A percentile compares a stretch with the other conserved stretches of the same genome.
Evolutionary conservation across 345 rosid species (phyloP).

Genomic region (Boechera divaricarpa): DNA sequence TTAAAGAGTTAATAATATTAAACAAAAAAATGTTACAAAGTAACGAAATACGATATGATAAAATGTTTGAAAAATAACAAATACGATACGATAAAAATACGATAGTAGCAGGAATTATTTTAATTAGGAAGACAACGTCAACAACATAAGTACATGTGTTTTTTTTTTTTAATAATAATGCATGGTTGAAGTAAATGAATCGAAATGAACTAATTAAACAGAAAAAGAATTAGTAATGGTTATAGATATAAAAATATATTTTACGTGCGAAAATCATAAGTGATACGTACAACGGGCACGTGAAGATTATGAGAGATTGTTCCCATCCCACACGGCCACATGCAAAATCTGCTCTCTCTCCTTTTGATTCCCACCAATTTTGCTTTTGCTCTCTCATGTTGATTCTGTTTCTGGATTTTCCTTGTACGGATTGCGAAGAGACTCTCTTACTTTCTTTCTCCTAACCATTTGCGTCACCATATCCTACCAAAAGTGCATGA

Average conservation of each 20-base stretch:
- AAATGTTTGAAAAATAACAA: too few relatives aligned
- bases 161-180: too few relatives aligned
- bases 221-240: too few relatives aligned
- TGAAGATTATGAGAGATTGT: constrained; percentile 14
- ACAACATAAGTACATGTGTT: not conserved
- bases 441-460: constrained; percentile 14
- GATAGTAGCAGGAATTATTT: not conserved
- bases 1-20: too few relatives aligned
- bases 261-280: constrained; percentile 1
- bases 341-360: constrained; percentile 21
- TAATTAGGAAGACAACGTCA: not conserved
- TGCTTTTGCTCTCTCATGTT: constrained; percentile 23
- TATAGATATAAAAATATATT: too few relatives aligned
- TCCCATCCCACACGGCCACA: constrained; percentile 9
- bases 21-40: too few relatives aligned
- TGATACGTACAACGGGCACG: constrained; percentile 41
- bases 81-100: too few relatives aligned
- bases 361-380: constrained; percentile 5
- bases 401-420: constrained; percentile 37
- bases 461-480: constrained; percentile 24
- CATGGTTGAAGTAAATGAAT: too few relatives aligned
- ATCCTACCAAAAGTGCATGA: constrained; percentile 25
- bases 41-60: too few relatives aligned
- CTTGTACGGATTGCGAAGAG: constrained; percentile 28
- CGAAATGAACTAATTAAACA: too few relatives aligned